Conservation (phyloP, 371 early-diverging fungal genomes). For the Actinomucor elegans region DNA sequence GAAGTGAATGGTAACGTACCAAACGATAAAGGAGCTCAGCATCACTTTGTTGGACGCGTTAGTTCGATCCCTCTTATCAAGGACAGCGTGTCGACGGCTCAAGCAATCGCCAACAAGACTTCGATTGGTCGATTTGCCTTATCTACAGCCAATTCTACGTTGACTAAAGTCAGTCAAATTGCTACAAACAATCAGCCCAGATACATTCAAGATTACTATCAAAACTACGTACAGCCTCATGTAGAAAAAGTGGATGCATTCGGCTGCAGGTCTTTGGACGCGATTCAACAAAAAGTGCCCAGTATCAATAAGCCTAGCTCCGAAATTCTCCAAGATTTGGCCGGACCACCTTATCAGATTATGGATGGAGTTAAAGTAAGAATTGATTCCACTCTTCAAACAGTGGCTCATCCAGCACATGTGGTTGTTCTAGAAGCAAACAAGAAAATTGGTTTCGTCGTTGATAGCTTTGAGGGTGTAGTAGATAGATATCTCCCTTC, state of each 20-base stretch:
- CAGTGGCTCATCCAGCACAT: slow-evolving; percentile 46
- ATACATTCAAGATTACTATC: slow-evolving; percentile 53
- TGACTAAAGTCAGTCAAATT: slow-evolving; percentile 26
- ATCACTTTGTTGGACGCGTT: slow-evolving; percentile 52
- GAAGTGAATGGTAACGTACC: slow-evolving; percentile 17
- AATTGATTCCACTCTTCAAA: slow-evolving; percentile 38
- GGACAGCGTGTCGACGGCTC: slow-evolving; percentile 57
- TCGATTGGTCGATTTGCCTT: slow-evolving; percentile 53
- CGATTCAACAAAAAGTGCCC: slow-evolving; percentile 63
- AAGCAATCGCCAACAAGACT: slow-evolving; percentile 53
- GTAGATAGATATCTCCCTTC: slow-evolving; percentile 53
- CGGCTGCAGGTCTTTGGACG: slow-evolving; percentile 67
- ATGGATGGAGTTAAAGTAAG: slow-evolving; percentile 38
- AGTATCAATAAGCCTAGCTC: slow-evolving; percentile 59
- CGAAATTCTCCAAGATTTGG: slow-evolving; percentile 57
- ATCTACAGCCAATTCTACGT: slow-evolving; percentile 45
- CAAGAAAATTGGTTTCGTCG: slow-evolving; percentile 36
- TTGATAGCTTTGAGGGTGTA: slow-evolving; percentile 48
- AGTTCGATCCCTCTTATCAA: slow-evolving; percentile 62
- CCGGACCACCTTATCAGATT: slow-evolving; percentile 28
- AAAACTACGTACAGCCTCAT: slow-evolving; percentile 53
- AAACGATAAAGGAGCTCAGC: slow-evolving; percentile 5
- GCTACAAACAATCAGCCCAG: slow-evolving; percentile 26
- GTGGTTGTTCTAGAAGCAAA: slow-evolving; percentile 47
- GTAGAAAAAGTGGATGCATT: slow-evolving; percentile 59